These are phyloP conservation scores for Penicillium chermesinum DNA, from an alignment of 495 filamentous ascomycete species.

Conservation along the genomic window DNA sequence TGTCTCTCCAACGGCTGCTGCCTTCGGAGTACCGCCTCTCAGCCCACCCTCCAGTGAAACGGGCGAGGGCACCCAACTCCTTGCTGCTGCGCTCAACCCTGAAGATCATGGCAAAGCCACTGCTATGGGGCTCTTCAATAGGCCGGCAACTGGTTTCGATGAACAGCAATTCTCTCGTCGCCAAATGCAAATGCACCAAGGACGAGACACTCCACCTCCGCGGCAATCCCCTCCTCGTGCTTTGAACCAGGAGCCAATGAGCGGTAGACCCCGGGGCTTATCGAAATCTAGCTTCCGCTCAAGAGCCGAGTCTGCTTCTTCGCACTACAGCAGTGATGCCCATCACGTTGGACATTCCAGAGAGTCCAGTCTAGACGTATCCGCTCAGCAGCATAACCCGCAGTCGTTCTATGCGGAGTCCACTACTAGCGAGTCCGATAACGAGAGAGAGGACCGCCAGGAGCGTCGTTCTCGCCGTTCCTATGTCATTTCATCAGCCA, in stretches of 20 bases:
- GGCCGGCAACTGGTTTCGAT: slow-evolving; percentile 68
- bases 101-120: slow-evolving; percentile 83
- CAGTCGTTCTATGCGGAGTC: slow-evolving; percentile 42
- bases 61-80: slow-evolving; percentile 52
- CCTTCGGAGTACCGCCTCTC: slow-evolving; percentile 54
- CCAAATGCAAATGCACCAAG: slow-evolving; percentile 72
- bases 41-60: slow-evolving; percentile 71
- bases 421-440: slow-evolving; percentile 41
- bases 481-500: slow-evolving; percentile 21
- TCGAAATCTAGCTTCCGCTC: slow-evolving; percentile 42
- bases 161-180: slow-evolving; percentile 81
- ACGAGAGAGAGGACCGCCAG: slow-evolving; percentile 27
- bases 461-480: slow-evolving; percentile 7
- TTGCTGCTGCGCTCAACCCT: slow-evolving; percentile 58
- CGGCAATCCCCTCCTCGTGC: slow-evolving; percentile 29
- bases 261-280: slow-evolving; percentile 34
- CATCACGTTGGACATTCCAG: slow-evolving; percentile 26
- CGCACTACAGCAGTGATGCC: slow-evolving; percentile 39
- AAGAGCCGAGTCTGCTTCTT: slow-evolving; percentile 42
- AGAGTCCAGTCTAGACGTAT: slow-evolving; percentile 25
- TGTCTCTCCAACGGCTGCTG: slow-evolving; percentile 18
- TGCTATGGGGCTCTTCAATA: slow-evolving; percentile 77
- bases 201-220: slow-evolving; percentile 43
- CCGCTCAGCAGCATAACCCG: slow-evolving; percentile 23
- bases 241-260: slow-evolving; percentile 28